phyloP scores from a whole-genome alignment of 176 grass and related monocot genomes.

The Ensete ventricosum region DNA sequence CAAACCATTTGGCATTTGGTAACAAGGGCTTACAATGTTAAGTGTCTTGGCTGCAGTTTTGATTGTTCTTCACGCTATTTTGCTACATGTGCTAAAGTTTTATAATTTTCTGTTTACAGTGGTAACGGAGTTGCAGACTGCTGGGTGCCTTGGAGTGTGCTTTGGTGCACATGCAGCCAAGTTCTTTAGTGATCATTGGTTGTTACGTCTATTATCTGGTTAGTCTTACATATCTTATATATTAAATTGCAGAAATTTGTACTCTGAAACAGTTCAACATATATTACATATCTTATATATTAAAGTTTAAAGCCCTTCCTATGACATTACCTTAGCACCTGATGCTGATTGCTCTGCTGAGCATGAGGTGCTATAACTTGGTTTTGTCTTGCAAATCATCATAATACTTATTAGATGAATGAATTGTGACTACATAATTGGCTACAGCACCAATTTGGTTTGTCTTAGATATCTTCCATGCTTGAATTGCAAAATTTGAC shows the following conservation, averaged over 20 bases:
- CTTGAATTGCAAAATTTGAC: too few relatives aligned
- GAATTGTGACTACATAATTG: too few relatives aligned
- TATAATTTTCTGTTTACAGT: constrained; percentile 30
- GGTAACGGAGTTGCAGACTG: constrained; percentile 36
- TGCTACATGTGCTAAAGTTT: not conserved
- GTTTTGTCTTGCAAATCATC: too few relatives aligned
- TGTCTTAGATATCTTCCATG: too few relatives aligned
- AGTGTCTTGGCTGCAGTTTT: not conserved
- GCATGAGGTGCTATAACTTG: too few relatives aligned
- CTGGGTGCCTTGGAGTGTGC: constrained; percentile 44
- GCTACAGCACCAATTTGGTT: too few relatives aligned
- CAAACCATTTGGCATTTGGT: not conserved
- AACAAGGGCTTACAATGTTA: not conserved
- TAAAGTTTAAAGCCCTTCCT: not conserved
- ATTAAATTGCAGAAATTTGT: not conserved
- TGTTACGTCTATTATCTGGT: constrained; percentile 27
- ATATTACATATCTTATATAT: not conserved
- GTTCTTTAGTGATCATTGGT: constrained; percentile 37
- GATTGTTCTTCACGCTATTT: not conserved
- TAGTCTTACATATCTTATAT: not conserved
- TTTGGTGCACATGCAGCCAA: constrained; percentile 38
- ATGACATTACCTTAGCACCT: too few relatives aligned
- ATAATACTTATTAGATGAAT: too few relatives aligned
- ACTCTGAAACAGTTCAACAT: not conserved
- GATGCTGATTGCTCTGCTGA: too few relatives aligned